Conservation (phyloP, 108 stramenopile species). For the Parietichytrium sp. region DNA sequence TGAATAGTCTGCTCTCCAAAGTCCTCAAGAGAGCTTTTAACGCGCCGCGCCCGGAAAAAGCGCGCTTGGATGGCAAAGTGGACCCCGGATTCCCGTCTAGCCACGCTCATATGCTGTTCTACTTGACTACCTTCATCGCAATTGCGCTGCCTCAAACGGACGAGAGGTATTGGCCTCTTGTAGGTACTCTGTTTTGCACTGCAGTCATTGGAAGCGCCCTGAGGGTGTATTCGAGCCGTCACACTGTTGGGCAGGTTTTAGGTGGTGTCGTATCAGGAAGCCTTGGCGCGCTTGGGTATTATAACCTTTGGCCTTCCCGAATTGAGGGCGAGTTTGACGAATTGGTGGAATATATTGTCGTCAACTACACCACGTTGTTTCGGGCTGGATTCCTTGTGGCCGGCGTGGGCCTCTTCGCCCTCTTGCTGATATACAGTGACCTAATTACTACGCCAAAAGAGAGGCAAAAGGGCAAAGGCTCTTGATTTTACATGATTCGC, state of each 20-base stretch:
- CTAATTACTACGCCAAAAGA: too few relatives aligned
- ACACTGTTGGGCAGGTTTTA: background rate
- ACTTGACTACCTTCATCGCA: background rate
- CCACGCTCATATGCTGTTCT: slow-evolving; percentile 23
- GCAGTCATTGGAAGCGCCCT: background rate
- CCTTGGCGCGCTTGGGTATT: background rate
- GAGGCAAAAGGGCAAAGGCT: too few relatives aligned
- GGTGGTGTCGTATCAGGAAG: background rate
- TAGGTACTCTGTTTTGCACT: background rate
- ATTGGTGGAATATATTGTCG: background rate
- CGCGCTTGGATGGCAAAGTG: background rate
- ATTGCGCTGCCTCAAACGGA: background rate
- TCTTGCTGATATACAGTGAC: too few relatives aligned
- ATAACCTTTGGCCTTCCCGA: background rate
- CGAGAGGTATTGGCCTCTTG: background rate
- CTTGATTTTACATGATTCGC: too few relatives aligned
- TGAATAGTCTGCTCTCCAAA: slow-evolving; percentile 14
- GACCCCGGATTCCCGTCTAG: slow-evolving; percentile 29
- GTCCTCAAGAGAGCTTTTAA: background rate
- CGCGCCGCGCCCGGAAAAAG: slow-evolving; percentile 19
- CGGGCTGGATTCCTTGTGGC: too few relatives aligned
- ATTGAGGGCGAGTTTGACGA: background rate
- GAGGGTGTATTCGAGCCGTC: background rate
- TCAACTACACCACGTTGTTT: too few relatives aligned
- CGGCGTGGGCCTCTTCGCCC: too few relatives aligned